Conservation (phyloP, 1,284 basidiomycete species). For the Somion occarium region DNA sequence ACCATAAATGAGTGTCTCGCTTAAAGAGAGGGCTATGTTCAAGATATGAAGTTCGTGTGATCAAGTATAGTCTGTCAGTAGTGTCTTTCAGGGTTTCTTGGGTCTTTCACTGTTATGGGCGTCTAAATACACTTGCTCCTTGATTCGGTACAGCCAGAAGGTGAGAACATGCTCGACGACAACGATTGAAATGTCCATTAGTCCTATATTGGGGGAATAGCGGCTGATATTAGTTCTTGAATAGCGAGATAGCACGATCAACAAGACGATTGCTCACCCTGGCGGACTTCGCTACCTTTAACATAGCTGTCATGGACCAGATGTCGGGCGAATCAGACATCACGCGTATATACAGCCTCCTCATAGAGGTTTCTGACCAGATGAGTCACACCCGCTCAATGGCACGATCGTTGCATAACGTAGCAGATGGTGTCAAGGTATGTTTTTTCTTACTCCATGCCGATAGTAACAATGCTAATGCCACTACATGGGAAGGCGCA, state of each 20-base stretch:
- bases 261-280: too few species aligned
- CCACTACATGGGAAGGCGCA: constrained; percentile 40
- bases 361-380: constrained; percentile 81
- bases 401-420: constrained; percentile 51
- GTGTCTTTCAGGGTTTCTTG: not conserved
- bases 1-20: not conserved
- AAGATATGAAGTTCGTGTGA: not conserved
- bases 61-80: not conserved
- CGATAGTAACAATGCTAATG: not conserved
- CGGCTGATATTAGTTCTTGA: too few species aligned
- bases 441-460: constrained; percentile 13
- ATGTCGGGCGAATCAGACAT: constrained; percentile 36
- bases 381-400: constrained; percentile 72
- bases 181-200: not conserved
- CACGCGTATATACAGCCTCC: constrained; percentile 65
- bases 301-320: constrained; percentile 6
- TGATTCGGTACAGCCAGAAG: not conserved
- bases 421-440: constrained; percentile 81
- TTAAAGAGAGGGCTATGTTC: too few species aligned
- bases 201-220: too few species aligned
- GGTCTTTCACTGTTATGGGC: not conserved
- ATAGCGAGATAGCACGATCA: too few species aligned
- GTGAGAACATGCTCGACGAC: not conserved
- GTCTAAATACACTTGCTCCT: not conserved
- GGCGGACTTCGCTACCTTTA: too few species aligned